Evolutionary conservation across 805 yeast species (phyloP), one percentile per base, ranked within the genome.

Genomic region (Spathaspora hagerdaliae): DNA sequence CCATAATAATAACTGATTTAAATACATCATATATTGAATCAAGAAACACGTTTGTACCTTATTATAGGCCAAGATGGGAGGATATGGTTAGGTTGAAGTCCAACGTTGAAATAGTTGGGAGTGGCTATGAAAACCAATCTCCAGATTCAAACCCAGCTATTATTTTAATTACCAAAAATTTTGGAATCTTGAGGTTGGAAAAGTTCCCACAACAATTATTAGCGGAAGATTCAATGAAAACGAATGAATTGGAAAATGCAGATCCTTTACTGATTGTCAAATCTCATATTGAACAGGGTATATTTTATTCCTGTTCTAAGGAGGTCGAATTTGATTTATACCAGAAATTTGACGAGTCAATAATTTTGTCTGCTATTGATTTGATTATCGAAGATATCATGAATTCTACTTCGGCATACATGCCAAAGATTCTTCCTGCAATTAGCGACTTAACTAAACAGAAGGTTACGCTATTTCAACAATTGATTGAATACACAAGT

Each of bases 201-300:
- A 59, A 81, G 31, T 69, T 69, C 42, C 50, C 58, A 1, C 64
- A 55, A 9, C 37, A 33, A 15, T 24, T n/a, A 5, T 31, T 27
- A 12, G 40, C 39, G 1, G 45, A 59, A 6, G 40, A 37, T 38
- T 9, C 13, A 12, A 39, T 39, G 35, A 29, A 31, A 29, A 39
- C 31, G 14, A 34, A 51, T 2, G 51, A 52, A 1, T 59, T 52
- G 5, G 47, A 53, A 1, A 44, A 45, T 5, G 35, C 46, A 5
- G 60, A 55, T 19, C 55, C 63, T 9, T 46, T 56, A 8, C 52
- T 54, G n/a, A 72, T 82, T 39, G 70, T 87, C 31, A 83, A 83
- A 57, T 78, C 88, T 0, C 91, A 83, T 54, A 78, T 92, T 19
- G 94, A 85, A 52, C 97, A 91, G 63, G 96, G 91, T 0, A 79